A percentile compares a stretch with the other conserved stretches of the same genome.
Conservation (phyloP, 176 grass and related monocot species). For the Oryza longistaminata region DNA sequence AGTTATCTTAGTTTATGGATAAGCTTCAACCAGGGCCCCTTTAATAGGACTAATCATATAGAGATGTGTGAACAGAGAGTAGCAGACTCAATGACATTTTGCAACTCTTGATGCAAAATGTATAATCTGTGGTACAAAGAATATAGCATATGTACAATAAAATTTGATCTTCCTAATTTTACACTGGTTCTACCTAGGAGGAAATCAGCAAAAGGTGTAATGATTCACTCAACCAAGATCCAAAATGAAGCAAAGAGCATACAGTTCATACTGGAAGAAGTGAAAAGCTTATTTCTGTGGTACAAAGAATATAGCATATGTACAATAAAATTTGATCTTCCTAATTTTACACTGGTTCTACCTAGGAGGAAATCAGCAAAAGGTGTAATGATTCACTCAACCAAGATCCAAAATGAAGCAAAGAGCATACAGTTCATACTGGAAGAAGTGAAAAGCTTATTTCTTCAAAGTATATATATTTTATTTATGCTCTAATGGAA, state of each 20-base stretch:
- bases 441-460: neutral
- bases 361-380: neutral
- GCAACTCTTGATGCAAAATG: neutral
- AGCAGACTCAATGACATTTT: no score
- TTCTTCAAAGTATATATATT: neutral
- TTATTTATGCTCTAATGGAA: neutral
- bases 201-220: constrained; percentile 1
- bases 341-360: constrained; percentile 13
- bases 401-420: constrained; percentile 6
- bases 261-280: neutral
- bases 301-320: neutral
- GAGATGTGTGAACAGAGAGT: no score
- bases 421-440: constrained; percentile 9
- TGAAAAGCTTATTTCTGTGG: neutral
- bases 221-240: neutral
- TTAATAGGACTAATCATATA: no score
- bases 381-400: neutral
- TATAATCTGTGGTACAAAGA: neutral
- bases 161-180: neutral
- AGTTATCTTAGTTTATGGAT: no score
- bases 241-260: constrained; percentile 16
- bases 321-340: no score
- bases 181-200: neutral
- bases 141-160: neutral
- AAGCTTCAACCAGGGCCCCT: no score